Base-by-base conservation (phyloP, 306 rosid species). In the Lathyrus aphaca region DNA sequence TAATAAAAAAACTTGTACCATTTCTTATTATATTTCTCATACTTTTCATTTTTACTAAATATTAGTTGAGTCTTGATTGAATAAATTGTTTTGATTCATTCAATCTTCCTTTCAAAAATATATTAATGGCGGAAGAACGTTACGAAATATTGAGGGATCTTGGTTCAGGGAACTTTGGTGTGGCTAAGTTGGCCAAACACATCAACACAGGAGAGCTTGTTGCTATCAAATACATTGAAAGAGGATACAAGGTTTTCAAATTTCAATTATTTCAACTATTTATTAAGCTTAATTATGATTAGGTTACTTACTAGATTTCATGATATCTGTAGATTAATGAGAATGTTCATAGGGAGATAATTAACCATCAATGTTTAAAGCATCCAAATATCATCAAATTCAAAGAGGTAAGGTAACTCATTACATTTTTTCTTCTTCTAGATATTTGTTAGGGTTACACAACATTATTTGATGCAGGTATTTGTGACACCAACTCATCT, bases 161-260 rank as follows among this genome's bases (percentile, higher is more conserved):
- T 80, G 99, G 97, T 76, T 83, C 92, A 2, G 99, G 99, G 46
- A 86, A 86, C 74, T 91, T 86, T 37, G 99, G 91, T 63, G 99
- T 89, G 76, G 91, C 96, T 1, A 91, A 76, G 85, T 83, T 94
- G 82, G 99, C 86, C 35, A 89, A 86, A 72, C 86, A 94, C 74
- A 94, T 79, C 82, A 87, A 61, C 12, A 91, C 97, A 0, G 85
- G 66, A 43, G 92, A 94, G 42, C 97, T 87, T 77, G 91, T 91
- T 75, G 99, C 99, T 1, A 85, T 94, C 72, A 94, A 94, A 71
- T 94, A 86, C 86, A 89, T 89, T 64, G 84, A 86, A 80, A 88
- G 99, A 72, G 99, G 97, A 27, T 57, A 80, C 68, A 91, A 84
- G 96, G 99, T 92, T 10, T 35, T 35, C 0, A 14, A 1, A 4